Evolutionary conservation across 345 rosid genomes (phyloP), one percentile per base, ranked within the genome.

Genomic region (Sonneratia caseolaris): DNA sequence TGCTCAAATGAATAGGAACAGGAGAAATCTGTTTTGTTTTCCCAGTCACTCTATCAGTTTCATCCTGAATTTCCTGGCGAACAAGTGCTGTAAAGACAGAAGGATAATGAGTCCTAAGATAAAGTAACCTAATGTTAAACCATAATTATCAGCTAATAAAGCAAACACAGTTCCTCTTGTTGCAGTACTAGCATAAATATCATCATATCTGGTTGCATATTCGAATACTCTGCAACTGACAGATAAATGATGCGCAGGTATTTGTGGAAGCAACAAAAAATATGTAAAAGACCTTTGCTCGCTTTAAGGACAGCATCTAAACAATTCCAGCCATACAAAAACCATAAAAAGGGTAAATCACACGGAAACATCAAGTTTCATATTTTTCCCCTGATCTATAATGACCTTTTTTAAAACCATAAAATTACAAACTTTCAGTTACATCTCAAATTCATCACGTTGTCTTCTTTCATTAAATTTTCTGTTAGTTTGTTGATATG

Each of bases 1-100:
- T 93, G 75, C 96, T 89, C 68, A 93, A 94, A 73, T 93, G 98
- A 71, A 93, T 93, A 40, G 98, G 98, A 75, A 93, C 83, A 61
- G 91, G 94, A 71, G 97, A 93, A 45, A 93, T 93, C 80, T 93
- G 98, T 75, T 91, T 93, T 4, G 82, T 70, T 75, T 82, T 91
- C 75, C 98, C 96, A 11, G 98, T 93, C 19, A 89, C 45, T 76
- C 97, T 82, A 79, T 93, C 98, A 68, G 98, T 93, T 80, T 93
- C 98, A 71, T 93, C 97, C 66, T 87, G 86, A 81, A 93, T 93
- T 86, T 91, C 98, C 79, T 87, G 83, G 43, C 98, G 86, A 72
- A 93, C 96, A 77, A 79, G 0, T 16, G 87, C 98, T 93, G 82
- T 82, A 83, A 40, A 24, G 35, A 45, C 24, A 68, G 48, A 19